phyloP scores from a whole-genome alignment of 352 stramenopile genomes.

The Pythium utonaiense region DNA sequence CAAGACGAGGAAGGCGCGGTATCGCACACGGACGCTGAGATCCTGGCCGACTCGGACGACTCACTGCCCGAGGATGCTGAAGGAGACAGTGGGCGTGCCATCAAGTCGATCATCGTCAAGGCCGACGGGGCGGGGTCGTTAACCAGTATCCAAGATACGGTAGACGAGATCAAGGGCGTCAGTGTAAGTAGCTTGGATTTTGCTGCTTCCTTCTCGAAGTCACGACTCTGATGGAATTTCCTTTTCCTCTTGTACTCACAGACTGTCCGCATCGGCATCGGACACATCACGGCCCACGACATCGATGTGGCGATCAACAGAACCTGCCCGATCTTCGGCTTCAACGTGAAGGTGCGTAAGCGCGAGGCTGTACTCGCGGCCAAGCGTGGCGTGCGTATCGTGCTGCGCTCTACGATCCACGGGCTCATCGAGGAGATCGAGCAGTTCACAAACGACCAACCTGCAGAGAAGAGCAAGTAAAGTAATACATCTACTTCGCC shows the following conservation, averaged over 20 bases:
- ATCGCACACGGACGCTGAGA: conserved; percentile 1
- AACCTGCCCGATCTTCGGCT: conserved; percentile 82
- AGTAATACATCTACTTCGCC: too few species aligned
- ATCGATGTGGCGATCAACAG: conserved; percentile 79
- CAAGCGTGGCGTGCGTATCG: conserved; percentile 54
- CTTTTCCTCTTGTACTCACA: conserved; percentile 17
- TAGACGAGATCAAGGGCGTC: conserved; percentile 49
- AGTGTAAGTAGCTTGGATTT: conserved; percentile 28
- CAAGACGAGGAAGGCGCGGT: not conserved
- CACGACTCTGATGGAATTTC: not conserved
- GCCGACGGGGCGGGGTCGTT: conserved; percentile 74
- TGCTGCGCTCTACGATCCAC: conserved; percentile 70
- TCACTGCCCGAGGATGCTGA: conserved; percentile 28
- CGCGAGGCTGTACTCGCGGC: conserved; percentile 58
- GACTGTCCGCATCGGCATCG: conserved; percentile 77
- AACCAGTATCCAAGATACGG: conserved; percentile 79
- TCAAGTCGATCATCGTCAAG: conserved; percentile 77
- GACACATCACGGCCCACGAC: conserved; percentile 70
- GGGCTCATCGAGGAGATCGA: conserved; percentile 76
- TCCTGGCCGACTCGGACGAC: conserved; percentile 10
- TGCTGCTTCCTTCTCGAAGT: not conserved
- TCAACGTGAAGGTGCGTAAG: conserved; percentile 69
- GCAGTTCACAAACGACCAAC: conserved; percentile 10
- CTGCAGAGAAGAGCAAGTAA: not conserved
- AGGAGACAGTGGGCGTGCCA: conserved; percentile 40